These are phyloP conservation scores for Colletotrichum scovillei DNA, from an alignment of 2,329 filamentous ascomycete genomes.

Conservation along the genomic window DNA sequence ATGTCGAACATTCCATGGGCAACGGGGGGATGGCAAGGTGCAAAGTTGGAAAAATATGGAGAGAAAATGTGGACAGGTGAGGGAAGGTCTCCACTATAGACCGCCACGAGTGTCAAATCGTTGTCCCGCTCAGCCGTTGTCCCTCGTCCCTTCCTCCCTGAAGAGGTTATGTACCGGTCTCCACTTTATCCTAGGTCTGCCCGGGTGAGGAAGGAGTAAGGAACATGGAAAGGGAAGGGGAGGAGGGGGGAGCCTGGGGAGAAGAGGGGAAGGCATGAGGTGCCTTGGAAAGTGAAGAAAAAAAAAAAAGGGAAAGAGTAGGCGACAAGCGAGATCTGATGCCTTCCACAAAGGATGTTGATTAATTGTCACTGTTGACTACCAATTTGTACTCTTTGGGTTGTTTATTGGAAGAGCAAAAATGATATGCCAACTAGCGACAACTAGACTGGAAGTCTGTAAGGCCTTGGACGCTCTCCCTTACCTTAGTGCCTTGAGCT, in stretches of 20 bases:
- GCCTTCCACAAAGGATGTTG: neutral
- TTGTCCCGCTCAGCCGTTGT: constrained; percentile 1
- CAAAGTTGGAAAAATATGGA: constrained; percentile 26
- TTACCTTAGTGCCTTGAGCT: neutral
- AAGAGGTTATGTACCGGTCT: neutral
- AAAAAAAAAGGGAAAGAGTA: neutral
- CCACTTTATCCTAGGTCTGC: neutral
- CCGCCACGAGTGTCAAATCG: neutral
- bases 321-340: neutral
- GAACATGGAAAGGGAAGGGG: neutral
- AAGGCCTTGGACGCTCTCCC: neutral
- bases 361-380: neutral
- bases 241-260: neutral
- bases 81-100: neutral
- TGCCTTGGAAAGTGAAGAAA: neutral
- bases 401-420: neutral
- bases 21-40: neutral
- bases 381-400: no score
- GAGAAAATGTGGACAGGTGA: neutral
- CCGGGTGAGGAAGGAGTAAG: neutral
- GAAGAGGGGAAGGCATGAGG: neutral
- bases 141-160: constrained; percentile 13
- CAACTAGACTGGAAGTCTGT: neutral
- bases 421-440: neutral
- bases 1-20: neutral